Percentiles rank a stretch among this genome's conserved stretches.
These are phyloP conservation scores for Rhizopus sp. DNA, from an alignment of 371 early-diverging fungal species.

Conservation along the genomic window DNA sequence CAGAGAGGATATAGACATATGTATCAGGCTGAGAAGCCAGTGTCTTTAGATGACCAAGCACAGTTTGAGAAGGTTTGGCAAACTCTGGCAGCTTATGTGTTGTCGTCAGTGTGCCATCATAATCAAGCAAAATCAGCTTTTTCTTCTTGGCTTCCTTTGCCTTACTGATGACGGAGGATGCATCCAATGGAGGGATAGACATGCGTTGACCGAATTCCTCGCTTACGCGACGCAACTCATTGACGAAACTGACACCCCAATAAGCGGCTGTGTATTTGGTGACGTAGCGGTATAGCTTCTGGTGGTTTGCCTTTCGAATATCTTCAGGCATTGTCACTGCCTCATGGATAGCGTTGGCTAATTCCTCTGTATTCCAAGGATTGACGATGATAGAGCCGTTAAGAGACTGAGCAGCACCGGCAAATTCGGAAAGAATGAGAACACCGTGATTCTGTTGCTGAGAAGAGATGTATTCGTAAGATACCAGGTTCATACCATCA, in stretches of 20 bases:
- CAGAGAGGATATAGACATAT: conserved; percentile 92
- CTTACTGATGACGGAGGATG: conserved; percentile 40
- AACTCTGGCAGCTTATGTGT: conserved; percentile 88
- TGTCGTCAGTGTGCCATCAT: conserved; percentile 92
- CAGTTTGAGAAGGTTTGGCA: conserved; percentile 75
- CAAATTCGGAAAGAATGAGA: conserved; percentile 97
- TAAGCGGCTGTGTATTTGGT: conserved; percentile 97
- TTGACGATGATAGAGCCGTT: conserved; percentile 97
- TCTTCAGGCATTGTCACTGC: conserved; percentile 93
- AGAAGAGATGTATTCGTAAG: conserved; percentile 98
- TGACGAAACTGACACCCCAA: conserved; percentile 97
- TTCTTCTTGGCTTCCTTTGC: conserved; percentile 49
- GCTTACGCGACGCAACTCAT: conserved; percentile 75
- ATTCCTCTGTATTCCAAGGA: conserved; percentile 98
- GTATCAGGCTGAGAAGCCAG: conserved; percentile 79
- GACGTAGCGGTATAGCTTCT: conserved; percentile 92
- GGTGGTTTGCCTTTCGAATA: conserved; percentile 80
- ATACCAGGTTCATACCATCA: conserved; percentile 99
- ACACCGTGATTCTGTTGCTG: conserved; percentile 95
- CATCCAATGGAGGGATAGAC: conserved; percentile 66
- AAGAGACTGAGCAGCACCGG: conserved; percentile 98
- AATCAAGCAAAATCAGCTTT: conserved; percentile 87
- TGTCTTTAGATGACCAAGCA: conserved; percentile 67
- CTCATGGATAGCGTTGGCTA: conserved; percentile 87
- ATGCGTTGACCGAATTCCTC: conserved; percentile 72